These are phyloP conservation scores for Paramecium sonneborni DNA, from an alignment of 73 alveolate species.

Conservation along the genomic window DNA sequence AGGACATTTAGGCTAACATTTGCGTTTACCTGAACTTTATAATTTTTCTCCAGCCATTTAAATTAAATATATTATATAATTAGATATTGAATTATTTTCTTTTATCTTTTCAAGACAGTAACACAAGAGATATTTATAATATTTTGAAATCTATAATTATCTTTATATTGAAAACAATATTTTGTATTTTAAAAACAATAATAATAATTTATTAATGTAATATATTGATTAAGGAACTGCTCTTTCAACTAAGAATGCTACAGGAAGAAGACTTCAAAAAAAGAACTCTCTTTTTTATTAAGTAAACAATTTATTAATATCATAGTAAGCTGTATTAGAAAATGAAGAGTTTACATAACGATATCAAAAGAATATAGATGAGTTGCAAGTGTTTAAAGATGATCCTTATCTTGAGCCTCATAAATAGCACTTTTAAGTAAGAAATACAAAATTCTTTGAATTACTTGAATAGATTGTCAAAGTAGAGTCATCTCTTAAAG, in stretches of 20 bases:
- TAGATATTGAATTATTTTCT: background rate
- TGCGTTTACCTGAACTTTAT: background rate
- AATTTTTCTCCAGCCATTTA: constrained; percentile 37
- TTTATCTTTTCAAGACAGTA: background rate
- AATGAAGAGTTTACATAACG: background rate
- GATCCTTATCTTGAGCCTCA: constrained; percentile 36
- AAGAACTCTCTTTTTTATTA: constrained; percentile 34
- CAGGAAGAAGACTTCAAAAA: background rate
- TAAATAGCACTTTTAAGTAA: constrained; percentile 59
- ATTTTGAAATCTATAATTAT: background rate
- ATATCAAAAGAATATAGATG: constrained; percentile 16
- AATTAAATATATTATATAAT: background rate
- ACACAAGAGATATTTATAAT: background rate
- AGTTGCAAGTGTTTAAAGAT: constrained; percentile 37
- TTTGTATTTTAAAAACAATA: background rate
- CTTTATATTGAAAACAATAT: background rate
- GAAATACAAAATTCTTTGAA: constrained; percentile 58
- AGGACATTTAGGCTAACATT: background rate
- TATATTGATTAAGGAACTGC: constrained; percentile 38
- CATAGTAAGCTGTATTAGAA: background rate
- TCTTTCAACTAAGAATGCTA: background rate
- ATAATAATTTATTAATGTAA: background rate
- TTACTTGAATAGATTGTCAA: constrained; percentile 31
- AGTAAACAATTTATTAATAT: background rate
- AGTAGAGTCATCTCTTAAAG: constrained; percentile 57